phyloP scores from a whole-genome alignment of 108 stramenopile genomes.

The Skeletonema potamos region DNA sequence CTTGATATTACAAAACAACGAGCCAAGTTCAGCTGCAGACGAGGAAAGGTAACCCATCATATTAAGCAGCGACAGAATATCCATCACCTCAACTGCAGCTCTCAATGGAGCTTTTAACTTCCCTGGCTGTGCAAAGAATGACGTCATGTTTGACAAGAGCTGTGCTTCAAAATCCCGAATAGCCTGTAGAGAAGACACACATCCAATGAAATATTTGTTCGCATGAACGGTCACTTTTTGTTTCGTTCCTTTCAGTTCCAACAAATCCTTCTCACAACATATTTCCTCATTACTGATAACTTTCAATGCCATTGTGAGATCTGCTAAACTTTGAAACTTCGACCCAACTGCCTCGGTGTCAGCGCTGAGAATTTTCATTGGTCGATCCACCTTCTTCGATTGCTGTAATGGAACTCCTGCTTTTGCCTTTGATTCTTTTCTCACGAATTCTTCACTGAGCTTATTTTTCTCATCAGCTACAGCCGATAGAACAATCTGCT shows the following conservation, averaged over 20 bases:
- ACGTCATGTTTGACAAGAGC: constrained; percentile 8
- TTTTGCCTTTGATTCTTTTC: constrained; percentile 27
- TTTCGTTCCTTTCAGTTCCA: constrained; percentile 8
- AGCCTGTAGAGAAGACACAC: neutral
- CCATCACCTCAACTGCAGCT: constrained; percentile 15
- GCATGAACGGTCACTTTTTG: constrained; percentile 6
- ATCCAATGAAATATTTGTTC: constrained; percentile 19
- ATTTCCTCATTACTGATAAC: neutral
- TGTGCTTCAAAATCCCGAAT: constrained; percentile 23
- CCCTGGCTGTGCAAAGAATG: constrained; percentile 2
- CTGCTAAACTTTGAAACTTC: constrained; percentile 18
- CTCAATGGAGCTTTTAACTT: neutral
- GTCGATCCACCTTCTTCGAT: neutral
- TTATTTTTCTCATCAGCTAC: constrained; percentile 31
- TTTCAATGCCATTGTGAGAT: constrained; percentile 14
- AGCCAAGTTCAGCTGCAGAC: constrained; percentile 3
- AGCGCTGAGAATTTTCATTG: neutral
- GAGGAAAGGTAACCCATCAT: constrained; percentile 22
- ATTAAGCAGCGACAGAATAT: constrained; percentile 19
- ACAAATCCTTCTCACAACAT: neutral
- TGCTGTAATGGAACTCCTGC: constrained; percentile 27
- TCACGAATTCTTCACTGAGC: constrained; percentile 29
- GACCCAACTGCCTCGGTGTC: neutral
- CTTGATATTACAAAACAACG: constrained; percentile 12
- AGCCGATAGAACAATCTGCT: constrained; percentile 18